A percentile compares a stretch with the other conserved stretches of the same genome.
These are phyloP conservation scores for Dothiorella sarmentorum DNA, from an alignment of 2,329 filamentous ascomycete species.

Conservation along the genomic window DNA sequence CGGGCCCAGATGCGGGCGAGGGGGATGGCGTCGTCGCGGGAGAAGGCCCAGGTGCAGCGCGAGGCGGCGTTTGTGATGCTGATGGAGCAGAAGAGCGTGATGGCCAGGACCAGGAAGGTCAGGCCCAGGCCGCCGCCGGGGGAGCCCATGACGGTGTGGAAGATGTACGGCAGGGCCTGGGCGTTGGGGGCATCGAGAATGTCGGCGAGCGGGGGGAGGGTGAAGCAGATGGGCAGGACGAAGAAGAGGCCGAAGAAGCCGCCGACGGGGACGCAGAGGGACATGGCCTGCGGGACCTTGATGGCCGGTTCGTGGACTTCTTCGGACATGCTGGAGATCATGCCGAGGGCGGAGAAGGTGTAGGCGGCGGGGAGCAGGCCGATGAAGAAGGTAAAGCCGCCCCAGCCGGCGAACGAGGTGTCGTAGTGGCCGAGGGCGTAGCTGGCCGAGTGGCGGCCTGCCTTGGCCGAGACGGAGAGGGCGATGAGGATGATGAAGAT, in stretches of 20 bases:
- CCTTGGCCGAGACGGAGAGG: constrained; percentile 48
- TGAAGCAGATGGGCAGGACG: constrained; percentile 53
- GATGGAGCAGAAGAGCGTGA: constrained; percentile 54
- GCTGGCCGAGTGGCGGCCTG: constrained; percentile 38
- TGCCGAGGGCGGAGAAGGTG: constrained; percentile 25
- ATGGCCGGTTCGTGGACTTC: constrained; percentile 34
- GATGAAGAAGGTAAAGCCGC: constrained; percentile 45
- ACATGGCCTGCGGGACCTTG: constrained; percentile 42
- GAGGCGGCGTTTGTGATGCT: constrained; percentile 52
- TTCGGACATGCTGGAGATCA: constrained; percentile 23
- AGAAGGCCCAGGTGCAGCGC: constrained; percentile 46
- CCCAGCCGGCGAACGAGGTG: constrained; percentile 42
- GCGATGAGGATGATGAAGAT: constrained; percentile 41
- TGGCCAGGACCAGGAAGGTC: constrained; percentile 48
- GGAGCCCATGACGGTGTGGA: constrained; percentile 48
- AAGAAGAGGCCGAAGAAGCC: constrained; percentile 56
- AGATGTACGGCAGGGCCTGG: constrained; percentile 52
- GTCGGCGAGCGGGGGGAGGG: constrained; percentile 46
- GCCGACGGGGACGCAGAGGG: constrained; percentile 51
- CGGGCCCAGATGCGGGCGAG: constrained; percentile 36
- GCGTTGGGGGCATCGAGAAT: constrained; percentile 45
- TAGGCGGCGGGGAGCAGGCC: constrained; percentile 41
- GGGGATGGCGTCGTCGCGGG: constrained; percentile 45
- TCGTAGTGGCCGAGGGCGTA: constrained; percentile 49
- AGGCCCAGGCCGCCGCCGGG: constrained; percentile 48